Conservation (phyloP, 805 yeast genomes). For the Barnettozyma vustinii region DNA sequence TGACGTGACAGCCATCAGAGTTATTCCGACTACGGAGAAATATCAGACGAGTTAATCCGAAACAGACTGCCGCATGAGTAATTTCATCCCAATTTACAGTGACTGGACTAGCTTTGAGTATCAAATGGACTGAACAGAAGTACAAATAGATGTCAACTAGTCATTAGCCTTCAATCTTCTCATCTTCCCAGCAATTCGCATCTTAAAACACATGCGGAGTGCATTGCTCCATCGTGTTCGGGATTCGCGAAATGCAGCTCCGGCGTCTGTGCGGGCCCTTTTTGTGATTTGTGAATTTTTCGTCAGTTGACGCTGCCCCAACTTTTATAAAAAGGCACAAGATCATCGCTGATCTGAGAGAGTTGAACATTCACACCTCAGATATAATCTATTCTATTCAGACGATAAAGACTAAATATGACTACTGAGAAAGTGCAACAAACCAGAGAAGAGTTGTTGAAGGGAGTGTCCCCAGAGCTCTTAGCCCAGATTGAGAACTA, state of each 20-base stretch:
- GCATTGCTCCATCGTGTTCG: not conserved
- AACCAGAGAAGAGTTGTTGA: constrained; percentile 18
- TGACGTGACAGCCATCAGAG: not conserved
- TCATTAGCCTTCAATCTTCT: no score
- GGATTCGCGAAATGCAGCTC: not conserved
- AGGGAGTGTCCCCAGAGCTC: constrained; percentile 59
- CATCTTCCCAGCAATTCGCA: not conserved
- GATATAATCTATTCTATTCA: not conserved
- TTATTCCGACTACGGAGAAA: not conserved
- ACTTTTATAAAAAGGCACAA: not conserved
- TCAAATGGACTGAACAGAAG: no score
- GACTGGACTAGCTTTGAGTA: not conserved
- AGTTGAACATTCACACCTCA: no score
- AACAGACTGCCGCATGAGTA: not conserved
- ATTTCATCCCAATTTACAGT: not conserved
- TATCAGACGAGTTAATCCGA: not conserved
- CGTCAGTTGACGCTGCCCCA: not conserved
- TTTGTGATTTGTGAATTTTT: not conserved
- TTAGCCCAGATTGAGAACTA: constrained; percentile 51
- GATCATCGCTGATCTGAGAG: not conserved
- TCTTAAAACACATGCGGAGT: not conserved
- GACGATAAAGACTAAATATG: not conserved
- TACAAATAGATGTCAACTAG: no score
- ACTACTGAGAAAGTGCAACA: not conserved
- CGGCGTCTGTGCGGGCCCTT: not conserved